Evolutionary conservation across 371 early-diverging fungal genomes (phyloP), one percentile per base, ranked within the genome.

Genomic region (Lichtheimia hyalospora): DNA sequence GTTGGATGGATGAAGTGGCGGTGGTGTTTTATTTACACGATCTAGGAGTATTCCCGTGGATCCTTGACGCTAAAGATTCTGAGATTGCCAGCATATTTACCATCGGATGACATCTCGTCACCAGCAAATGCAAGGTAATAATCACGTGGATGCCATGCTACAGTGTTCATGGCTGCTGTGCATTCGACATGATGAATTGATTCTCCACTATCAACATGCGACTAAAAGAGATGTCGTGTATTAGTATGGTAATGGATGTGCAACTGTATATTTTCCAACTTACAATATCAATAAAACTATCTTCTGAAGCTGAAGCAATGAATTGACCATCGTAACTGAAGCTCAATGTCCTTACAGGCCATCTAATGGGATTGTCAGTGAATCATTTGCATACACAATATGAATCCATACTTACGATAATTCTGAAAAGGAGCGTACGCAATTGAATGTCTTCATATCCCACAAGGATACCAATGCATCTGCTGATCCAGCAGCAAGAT

Each of bases 301-400:
- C 92, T 64, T 92, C 92, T 0, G 92, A 92, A 7, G 88, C 93
- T 7, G 90, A 88, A 0, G 93, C 95, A 28, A 96, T 67, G 55
- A 89, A 86, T 52, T 89, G 89, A 3, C 93, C 94, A 73, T 94
- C 95, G 70, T 84, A 77, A 60, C 90, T 90, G 64, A 96, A 94
- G 50, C 90, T 87, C 57, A 94, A 78, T 12, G 93, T 88, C 49
- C 92, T 79, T 0, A 94, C 89, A 2, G 95, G 92, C 88, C 88
- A 91, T 27, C 90, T 92, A 68, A 21, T 15, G 20, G 3, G n/a
- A 25, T 58, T 18, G 51, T 27, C 53, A 40, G 27, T 12, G 7
- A 13, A 25, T 34, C 10, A 2, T 16, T 16, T 14, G n/a, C 16
- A 6, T 46, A 5, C 21, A 18, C 24, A n/a, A n/a, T n/a, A 43